phyloP scores from a whole-genome alignment of 345 rosid species.

The Sonneratia alba region DNA sequence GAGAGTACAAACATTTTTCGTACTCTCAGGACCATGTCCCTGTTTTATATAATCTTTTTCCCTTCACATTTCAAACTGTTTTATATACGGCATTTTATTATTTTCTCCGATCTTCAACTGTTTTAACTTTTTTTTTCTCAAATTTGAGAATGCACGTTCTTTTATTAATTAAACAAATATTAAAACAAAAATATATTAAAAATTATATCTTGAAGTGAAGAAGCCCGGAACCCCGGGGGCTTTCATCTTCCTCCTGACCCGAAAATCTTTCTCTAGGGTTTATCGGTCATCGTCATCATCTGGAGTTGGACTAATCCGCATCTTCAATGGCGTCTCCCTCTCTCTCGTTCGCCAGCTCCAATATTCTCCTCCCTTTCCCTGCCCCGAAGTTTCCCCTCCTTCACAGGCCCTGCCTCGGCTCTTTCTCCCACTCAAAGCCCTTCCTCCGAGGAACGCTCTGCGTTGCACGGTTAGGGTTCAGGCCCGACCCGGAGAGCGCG shows the following conservation, averaged over 20 bases:
- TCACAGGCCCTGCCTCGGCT: conserved; percentile 22
- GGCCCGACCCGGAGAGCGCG: conserved; percentile 35
- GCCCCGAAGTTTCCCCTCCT: conserved; percentile 26
- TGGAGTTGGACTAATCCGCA: background rate
- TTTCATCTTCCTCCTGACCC: background rate
- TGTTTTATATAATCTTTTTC: too few relatives aligned
- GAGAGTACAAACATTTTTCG: too few relatives aligned
- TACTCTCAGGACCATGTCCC: too few relatives aligned
- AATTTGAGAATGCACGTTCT: too few relatives aligned
- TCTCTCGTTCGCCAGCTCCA: conserved; percentile 5
- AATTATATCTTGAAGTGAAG: too few relatives aligned
- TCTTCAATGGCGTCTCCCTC: conserved; percentile 6
- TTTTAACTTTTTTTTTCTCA: too few relatives aligned
- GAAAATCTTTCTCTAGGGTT: conserved; percentile 6
- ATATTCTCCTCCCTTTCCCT: conserved; percentile 11
- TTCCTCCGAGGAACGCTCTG: conserved; percentile 36
- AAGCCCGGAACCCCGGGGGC: background rate
- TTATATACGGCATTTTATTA: too few relatives aligned
- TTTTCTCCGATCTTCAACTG: too few relatives aligned
- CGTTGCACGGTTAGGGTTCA: conserved; percentile 55
- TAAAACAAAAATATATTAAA: too few relatives aligned
- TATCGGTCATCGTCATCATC: conserved; percentile 1
- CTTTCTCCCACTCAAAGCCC: conserved; percentile 16
- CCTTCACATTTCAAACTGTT: too few relatives aligned
- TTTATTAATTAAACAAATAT: too few relatives aligned